Base-by-base conservation (phyloP, 352 stramenopile species). In the Hyaloperonospora arabidopsidis region DNA sequence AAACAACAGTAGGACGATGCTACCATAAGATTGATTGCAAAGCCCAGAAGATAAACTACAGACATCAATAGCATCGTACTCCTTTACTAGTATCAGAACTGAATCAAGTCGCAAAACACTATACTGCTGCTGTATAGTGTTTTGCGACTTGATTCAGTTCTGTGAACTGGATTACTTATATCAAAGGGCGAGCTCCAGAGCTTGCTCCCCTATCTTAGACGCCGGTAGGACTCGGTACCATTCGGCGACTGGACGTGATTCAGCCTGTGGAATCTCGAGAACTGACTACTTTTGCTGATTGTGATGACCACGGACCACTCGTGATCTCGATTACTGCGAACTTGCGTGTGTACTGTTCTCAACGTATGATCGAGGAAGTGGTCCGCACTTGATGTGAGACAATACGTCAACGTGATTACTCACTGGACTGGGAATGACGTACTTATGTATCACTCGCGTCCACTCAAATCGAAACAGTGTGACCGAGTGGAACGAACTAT, bases 381-480 rank as follows among this genome's bases (percentile, higher is more conserved):
- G 82, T 47, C 72, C 71, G 2, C 63, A 76, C 25, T 22, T 84
- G 21, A 17, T 79, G 6, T 40, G 40, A 36, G 56, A 82, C 28
- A 46, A 66, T 29, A 46, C 34, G 28, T 53, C 79, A 14, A 63
- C 68, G 35, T 56, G 77, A 43, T 45, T 49, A 45, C 59, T 86
- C 21, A 73, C 80, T 14, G 63, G 68, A 0, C 59, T 71, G 17
- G 66, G 77, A 25, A 43, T 86, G 28, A 53, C 59, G 49, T 80
- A 79, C 49, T 62, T 69, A 45, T 69, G 66, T 34, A 51, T 70
- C 19, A 81, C 75, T 41, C 64, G 66, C 36, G 75, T 82, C 36
- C 68, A 75, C 39, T 84, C 80, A 39, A 57, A 66, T 49, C 2
- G 48, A 35, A 43, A 59, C 21, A 71, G 74, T 49, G 69, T 67